Evolutionary conservation across 2,329 filamentous ascomycete species (phyloP), one percentile per base, ranked within the genome.

Genomic region (Trichoderma hamatum): DNA sequence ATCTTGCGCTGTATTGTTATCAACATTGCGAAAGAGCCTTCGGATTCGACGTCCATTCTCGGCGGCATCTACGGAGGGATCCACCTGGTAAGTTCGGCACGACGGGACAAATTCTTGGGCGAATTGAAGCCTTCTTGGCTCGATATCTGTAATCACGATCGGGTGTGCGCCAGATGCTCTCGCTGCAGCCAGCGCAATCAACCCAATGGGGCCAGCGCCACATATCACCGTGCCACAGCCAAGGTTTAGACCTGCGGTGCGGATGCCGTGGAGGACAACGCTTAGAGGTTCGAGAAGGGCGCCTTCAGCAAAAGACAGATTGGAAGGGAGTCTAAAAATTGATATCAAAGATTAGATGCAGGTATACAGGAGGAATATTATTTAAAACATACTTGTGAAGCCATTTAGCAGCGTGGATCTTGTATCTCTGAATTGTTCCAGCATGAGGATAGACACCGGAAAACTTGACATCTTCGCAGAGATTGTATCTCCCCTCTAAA

Each of bases 271-370:
- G 13, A 65, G 19, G 34, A 65, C 62, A 26, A 65, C 62, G 51
- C 62, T 65, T 28, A 65, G n/a, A 56, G 62, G 62, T 5, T 65
- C 62, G n/a, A 65, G 62, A 14, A 65, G 62, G 7, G 62, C 62
- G 7, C 62, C 62, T 19, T 65, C 62, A 43, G 62, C 62, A 32
- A 65, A 56, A 5, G 62, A 65, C 43, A 65, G 19, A 10, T 65
- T 65, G 24, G 26, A 6, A 4, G 62, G 62, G 3, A 65, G 51
- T 16, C 62, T 65, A 19, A 14, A 13, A 16, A 24, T 16, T 13
- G 1, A 19, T 24, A 13, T 46, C 9, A 55, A 36, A 5, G 1
- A 19, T 65, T 14, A 56, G 34, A 3, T 14, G 13, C 16, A 16
- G 9, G 30, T 19, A 19, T 13, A 11, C 28, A n/a, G 26, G 1